Conservation (phyloP, 257 asterid species). For the Scutellaria minor region DNA sequence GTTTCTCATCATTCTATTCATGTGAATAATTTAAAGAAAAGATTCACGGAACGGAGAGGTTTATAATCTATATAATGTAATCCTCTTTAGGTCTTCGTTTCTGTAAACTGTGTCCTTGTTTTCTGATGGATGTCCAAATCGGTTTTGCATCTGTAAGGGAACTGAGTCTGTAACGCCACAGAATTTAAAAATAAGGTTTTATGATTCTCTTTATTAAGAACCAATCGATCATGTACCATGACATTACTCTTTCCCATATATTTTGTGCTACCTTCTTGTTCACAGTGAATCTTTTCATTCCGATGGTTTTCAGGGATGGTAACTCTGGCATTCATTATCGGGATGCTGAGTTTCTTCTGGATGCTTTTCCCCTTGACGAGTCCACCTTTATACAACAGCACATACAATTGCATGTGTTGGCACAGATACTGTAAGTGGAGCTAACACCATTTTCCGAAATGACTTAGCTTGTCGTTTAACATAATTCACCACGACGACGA, state of each 20-base stretch:
- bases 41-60: not conserved
- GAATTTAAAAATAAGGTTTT: no score
- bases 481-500: not conserved
- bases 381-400: conserved; percentile 57
- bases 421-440: conserved; percentile 73
- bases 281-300: not conserved
- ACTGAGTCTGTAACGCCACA: no score
- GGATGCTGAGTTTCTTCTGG: conserved; percentile 65
- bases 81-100: not conserved
- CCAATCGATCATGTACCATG: no score
- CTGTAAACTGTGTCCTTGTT: not conserved
- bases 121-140: no score
- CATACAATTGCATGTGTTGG: conserved; percentile 77
- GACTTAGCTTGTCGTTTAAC: no score
- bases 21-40: not conserved
- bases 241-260: no score
- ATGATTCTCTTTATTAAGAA: no score
- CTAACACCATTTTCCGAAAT: conserved; percentile 34
- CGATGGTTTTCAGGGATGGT: conserved; percentile 57
- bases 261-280: not conserved
- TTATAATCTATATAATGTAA: not conserved
- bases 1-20: not conserved
- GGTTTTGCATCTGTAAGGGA: no score
- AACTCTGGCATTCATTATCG: conserved; percentile 56
- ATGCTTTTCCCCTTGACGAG: conserved; percentile 72